Evolutionary conservation across 2,329 filamentous ascomycete genomes (phyloP).

Genomic region (Metarhizium rileyi): DNA sequence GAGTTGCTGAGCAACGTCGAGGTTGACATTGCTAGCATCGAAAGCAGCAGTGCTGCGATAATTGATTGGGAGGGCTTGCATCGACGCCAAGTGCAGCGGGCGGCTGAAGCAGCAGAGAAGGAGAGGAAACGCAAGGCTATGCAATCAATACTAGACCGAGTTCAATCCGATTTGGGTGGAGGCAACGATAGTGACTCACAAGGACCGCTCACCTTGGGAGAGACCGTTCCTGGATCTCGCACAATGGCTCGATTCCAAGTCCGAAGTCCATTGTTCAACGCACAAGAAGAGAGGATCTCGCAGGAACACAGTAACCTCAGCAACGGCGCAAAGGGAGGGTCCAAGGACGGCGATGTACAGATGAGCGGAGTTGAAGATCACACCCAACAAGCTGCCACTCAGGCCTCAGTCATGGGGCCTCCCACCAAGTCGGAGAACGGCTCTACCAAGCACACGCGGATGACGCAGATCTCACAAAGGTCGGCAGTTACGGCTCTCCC

Average conservation of each 20-base stretch:
- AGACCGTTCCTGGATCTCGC: conserved; percentile 45
- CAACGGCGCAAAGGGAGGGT: conserved; percentile 36
- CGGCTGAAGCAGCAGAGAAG: conserved; percentile 48
- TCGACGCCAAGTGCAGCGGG: conserved; percentile 58
- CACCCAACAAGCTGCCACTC: conserved; percentile 35
- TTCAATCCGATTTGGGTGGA: conserved; percentile 40
- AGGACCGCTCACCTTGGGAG: conserved; percentile 52
- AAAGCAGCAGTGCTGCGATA: conserved; percentile 52
- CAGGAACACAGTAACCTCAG: conserved; percentile 26
- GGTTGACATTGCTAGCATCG: conserved; percentile 76
- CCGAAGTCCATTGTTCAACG: conserved; percentile 51
- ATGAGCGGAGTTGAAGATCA: conserved; percentile 50
- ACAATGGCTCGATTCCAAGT: conserved; percentile 47
- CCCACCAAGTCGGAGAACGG: conserved; percentile 30
- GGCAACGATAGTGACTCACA: conserved; percentile 45
- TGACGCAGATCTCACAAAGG: conserved; percentile 53
- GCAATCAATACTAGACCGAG: conserved; percentile 42
- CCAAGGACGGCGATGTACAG: conserved; percentile 40
- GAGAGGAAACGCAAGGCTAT: conserved; percentile 52
- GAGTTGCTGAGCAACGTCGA: conserved; percentile 90
- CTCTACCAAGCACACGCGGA: conserved; percentile 32
- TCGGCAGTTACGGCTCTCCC: conserved; percentile 51
- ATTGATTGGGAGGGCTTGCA: conserved; percentile 79
- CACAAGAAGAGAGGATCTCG: conserved; percentile 29
- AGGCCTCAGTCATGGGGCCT: conserved; percentile 38